phyloP scores from a whole-genome alignment of 805 yeast species.

The Starmerella khaoyaiensis region DNA sequence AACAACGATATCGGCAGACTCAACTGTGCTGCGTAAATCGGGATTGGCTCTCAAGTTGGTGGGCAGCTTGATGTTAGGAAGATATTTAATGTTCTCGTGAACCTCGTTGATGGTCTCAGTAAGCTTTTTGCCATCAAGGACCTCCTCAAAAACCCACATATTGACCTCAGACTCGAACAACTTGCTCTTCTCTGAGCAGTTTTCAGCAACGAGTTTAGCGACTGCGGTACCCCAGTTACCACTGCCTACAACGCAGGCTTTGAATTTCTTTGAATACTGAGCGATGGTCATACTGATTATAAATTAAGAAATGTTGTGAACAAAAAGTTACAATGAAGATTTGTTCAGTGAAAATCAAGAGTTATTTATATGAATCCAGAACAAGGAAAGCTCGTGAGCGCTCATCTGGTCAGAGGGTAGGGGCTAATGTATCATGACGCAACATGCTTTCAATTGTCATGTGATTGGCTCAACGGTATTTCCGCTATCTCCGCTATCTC shows the following conservation, averaged over 20 bases:
- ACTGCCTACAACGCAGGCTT: conserved; percentile 74
- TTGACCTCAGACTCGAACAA: conserved; percentile 62
- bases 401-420: too few relatives aligned
- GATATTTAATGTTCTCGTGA: conserved; percentile 89
- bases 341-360: too few relatives aligned
- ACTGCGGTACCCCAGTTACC: conserved; percentile 99
- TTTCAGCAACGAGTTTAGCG: conserved; percentile 90
- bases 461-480: too few relatives aligned
- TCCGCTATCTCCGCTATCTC: too few relatives aligned
- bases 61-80: conserved; percentile 82
- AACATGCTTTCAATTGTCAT: too few relatives aligned
- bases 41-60: conserved; percentile 81
- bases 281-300: conserved; percentile 6
- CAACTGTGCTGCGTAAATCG: conserved; percentile 58
- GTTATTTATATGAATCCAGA: too few relatives aligned
- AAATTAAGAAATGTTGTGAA: background rate
- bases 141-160: conserved; percentile 96
- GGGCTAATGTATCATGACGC: too few relatives aligned
- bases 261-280: conserved; percentile 29
- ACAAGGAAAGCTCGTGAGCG: too few relatives aligned
- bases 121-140: conserved; percentile 56
- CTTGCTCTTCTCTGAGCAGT: conserved; percentile 55
- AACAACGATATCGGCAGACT: conserved; percentile 72
- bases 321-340: too few relatives aligned
- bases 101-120: conserved; percentile 81